Evolutionary conservation across 225 moss, liverwort and hornwort genomes (phyloP).

Genomic region (Physcomitrellopsis africana): DNA sequence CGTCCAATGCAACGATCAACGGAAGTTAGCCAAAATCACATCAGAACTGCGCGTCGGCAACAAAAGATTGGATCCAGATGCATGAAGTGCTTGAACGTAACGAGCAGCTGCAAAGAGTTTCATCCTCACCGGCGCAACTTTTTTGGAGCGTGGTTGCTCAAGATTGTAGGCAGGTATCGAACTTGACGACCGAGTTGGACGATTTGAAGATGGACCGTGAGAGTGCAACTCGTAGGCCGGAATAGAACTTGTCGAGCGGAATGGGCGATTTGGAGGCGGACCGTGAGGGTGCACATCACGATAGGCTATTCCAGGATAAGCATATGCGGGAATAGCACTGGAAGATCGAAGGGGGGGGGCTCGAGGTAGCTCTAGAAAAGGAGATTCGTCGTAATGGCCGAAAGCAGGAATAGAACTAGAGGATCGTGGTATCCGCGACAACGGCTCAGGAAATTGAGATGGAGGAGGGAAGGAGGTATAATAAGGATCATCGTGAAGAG

Average conservation of each 20-base stretch:
- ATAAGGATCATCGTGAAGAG: too few relatives aligned
- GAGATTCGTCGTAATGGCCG: background rate
- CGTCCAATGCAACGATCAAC: background rate
- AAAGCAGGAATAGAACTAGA: background rate
- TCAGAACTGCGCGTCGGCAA: too few relatives aligned
- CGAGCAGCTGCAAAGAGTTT: too few relatives aligned
- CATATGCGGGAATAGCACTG: too few relatives aligned
- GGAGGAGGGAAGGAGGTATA: too few relatives aligned
- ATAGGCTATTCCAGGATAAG: too few relatives aligned
- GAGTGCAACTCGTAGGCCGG: background rate
- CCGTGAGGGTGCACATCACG: too few relatives aligned
- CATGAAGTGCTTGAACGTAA: background rate
- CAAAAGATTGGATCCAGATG: background rate
- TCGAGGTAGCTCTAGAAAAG: background rate
- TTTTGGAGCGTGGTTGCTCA: background rate
- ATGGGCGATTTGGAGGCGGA: background rate
- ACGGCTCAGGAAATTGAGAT: too few relatives aligned
- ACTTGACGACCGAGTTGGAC: background rate
- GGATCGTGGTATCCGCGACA: too few relatives aligned
- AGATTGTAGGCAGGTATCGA: background rate
- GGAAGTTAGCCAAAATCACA: background rate
- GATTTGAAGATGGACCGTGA: background rate
- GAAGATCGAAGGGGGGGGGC: too few relatives aligned
- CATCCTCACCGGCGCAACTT: constrained; percentile 4
- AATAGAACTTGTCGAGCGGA: background rate